These are phyloP conservation scores for Naganishia albida DNA, from an alignment of 1,284 basidiomycete species.

Conservation along the genomic window DNA sequence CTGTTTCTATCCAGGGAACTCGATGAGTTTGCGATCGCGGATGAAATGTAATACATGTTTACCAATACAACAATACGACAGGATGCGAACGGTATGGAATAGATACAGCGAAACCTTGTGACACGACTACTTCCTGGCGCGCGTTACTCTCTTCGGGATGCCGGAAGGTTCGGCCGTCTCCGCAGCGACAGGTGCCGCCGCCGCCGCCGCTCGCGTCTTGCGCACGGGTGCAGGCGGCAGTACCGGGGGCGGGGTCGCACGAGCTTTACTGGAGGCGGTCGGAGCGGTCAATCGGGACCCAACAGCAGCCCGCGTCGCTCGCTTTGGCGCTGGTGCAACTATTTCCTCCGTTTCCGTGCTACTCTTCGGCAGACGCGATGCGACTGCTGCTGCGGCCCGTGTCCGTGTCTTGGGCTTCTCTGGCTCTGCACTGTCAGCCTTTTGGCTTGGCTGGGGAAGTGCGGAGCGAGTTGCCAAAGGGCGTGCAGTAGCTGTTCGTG, in stretches of 20 bases:
- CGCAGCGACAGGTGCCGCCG: background rate
- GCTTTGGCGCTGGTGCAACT: background rate
- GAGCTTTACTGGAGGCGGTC: conserved; percentile 18
- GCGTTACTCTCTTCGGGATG: conserved; percentile 21
- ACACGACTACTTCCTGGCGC: conserved; percentile 18
- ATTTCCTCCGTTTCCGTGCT: conserved; percentile 13
- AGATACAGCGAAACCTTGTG: background rate
- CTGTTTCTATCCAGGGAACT: too few relatives aligned
- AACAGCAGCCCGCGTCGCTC: conserved; percentile 3
- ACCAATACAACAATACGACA: too few relatives aligned
- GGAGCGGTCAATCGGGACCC: conserved; percentile 21
- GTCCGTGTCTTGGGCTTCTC: conserved; percentile 19
- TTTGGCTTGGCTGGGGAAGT: conserved; percentile 19
- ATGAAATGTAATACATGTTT: too few relatives aligned
- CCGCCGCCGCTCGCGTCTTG: conserved; percentile 11
- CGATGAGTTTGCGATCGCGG: too few relatives aligned
- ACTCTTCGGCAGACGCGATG: conserved; percentile 10
- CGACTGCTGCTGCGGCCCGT: background rate
- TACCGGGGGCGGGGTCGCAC: conserved; percentile 5
- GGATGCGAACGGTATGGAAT: background rate
- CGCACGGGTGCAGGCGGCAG: background rate
- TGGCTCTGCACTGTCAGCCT: conserved; percentile 1
- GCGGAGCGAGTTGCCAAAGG: conserved; percentile 19
- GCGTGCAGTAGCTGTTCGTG: background rate
- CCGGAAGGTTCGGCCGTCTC: conserved; percentile 4